phyloP scores from a whole-genome alignment of 768 basidiomycete genomes.

The Glaciozyma martinii region DNA sequence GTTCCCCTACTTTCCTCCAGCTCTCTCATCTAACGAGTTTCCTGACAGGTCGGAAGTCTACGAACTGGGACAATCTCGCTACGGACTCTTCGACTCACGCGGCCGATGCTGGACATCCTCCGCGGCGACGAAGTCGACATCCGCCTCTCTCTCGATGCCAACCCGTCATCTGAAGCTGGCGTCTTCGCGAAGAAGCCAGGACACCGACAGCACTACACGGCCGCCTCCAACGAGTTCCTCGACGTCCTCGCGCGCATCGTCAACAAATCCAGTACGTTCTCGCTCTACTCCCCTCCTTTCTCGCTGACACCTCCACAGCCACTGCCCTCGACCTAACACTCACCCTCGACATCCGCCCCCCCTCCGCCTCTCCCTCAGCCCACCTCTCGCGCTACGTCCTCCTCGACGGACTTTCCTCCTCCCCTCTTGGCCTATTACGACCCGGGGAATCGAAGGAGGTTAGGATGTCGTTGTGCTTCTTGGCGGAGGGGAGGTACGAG shows the following conservation, averaged over 20 bases:
- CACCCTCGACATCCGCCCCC: constrained; percentile 41
- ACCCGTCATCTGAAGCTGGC: constrained; percentile 31
- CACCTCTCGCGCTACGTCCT: constrained; percentile 58
- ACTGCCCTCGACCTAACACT: constrained; percentile 6
- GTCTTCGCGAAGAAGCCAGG: constrained; percentile 30
- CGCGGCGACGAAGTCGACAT: constrained; percentile 60
- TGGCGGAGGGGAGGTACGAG: constrained; percentile 59
- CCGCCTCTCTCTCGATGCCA: constrained; percentile 47
- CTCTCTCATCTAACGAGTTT: not conserved
- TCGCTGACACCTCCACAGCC: not conserved
- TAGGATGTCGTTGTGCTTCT: constrained; percentile 59
- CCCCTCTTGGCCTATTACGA: constrained; percentile 53
- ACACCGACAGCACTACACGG: constrained; percentile 45
- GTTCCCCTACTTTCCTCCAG: constrained; percentile 25
- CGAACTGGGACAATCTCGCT: constrained; percentile 69
- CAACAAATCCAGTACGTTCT: constrained; percentile 58
- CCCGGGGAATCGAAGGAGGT: constrained; percentile 49
- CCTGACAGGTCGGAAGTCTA: constrained; percentile 60
- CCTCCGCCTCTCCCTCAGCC: constrained; percentile 42
- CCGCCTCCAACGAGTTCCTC: constrained; percentile 55
- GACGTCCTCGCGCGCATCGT: constrained; percentile 52
- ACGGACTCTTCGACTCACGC: constrained; percentile 64
- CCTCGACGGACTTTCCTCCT: constrained; percentile 52
- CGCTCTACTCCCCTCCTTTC: not conserved
- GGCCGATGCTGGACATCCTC: constrained; percentile 68